phyloP scores from a whole-genome alignment of 805 yeast genomes.

The Pichia occidentalis region DNA sequence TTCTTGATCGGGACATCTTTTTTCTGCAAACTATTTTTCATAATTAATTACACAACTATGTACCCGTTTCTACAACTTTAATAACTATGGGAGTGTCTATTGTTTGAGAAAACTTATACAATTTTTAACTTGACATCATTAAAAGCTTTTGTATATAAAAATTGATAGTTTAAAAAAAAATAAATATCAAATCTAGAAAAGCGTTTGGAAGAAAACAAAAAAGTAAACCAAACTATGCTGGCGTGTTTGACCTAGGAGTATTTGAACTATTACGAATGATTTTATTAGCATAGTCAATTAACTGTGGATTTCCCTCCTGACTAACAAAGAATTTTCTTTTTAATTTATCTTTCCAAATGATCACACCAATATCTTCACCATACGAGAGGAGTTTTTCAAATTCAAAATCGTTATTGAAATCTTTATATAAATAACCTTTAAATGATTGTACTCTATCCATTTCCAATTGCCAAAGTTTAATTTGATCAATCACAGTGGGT shows the following conservation, averaged over 20 bases:
- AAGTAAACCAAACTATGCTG: slow-evolving; percentile 3
- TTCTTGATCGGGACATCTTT: too few species aligned
- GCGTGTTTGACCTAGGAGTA: slow-evolving; percentile 11
- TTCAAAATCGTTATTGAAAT: slow-evolving; percentile 72
- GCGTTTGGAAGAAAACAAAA: neutral
- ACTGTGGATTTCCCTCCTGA: slow-evolving; percentile 77
- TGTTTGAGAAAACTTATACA: too few species aligned
- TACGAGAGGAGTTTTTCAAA: slow-evolving; percentile 65
- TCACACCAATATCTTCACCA: slow-evolving; percentile 86
- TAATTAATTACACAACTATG: too few species aligned
- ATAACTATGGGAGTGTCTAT: too few species aligned
- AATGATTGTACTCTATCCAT: slow-evolving; percentile 83
- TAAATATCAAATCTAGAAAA: neutral
- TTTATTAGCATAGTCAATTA: slow-evolving; percentile 85
- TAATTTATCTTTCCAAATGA: slow-evolving; percentile 75
- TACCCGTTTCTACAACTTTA: too few species aligned
- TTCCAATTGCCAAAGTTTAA: slow-evolving; percentile 93
- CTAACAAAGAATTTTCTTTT: slow-evolving; percentile 79
- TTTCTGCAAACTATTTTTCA: neutral
- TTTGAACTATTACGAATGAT: slow-evolving; percentile 29
- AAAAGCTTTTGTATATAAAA: too few species aligned
- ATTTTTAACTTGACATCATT: too few species aligned
- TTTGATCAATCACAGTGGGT: slow-evolving; percentile 96
- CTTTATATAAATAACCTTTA: slow-evolving; percentile 83
- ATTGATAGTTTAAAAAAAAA: too few species aligned